Conservation (phyloP, 768 basidiomycete genomes). For the Chalciporus sphaerocephalus region DNA sequence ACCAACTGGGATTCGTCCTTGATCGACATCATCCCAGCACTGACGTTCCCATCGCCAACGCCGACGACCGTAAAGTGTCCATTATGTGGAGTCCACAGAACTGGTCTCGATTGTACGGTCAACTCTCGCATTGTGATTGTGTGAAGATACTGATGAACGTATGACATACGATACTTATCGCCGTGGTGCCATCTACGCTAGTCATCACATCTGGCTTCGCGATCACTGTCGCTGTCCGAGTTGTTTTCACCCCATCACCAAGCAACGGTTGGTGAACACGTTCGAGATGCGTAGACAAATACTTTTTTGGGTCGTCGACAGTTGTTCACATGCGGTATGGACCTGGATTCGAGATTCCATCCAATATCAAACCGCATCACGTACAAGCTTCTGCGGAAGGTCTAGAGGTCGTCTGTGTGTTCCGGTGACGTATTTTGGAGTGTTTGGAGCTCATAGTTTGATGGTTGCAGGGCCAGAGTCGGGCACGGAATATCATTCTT, state of each 20-base stretch:
- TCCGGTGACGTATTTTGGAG: neutral
- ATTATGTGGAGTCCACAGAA: constrained; percentile 69
- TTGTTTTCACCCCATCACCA: constrained; percentile 85
- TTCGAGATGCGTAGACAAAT: constrained; percentile 53
- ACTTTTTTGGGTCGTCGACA: neutral
- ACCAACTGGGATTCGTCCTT: constrained; percentile 27
- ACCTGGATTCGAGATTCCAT: constrained; percentile 56
- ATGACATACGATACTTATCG: neutral
- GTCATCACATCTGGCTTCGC: constrained; percentile 87
- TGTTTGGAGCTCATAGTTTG: neutral
- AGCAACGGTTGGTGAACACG: constrained; percentile 85
- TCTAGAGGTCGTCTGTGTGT: constrained; percentile 71
- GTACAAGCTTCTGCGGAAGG: constrained; percentile 58
- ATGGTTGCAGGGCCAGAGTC: constrained; percentile 20
- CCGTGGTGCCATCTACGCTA: constrained; percentile 29
- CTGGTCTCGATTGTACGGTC: constrained; percentile 74
- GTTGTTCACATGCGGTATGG: constrained; percentile 2
- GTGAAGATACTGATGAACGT: neutral
- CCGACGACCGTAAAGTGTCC: constrained; percentile 57
- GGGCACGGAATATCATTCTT: constrained; percentile 56
- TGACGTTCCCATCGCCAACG: constrained; percentile 50
- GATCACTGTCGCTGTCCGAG: constrained; percentile 89
- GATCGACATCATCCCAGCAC: constrained; percentile 7
- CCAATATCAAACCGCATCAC: constrained; percentile 59
- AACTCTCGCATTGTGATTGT: neutral